Conservation (phyloP, 116 monocot species). For the Iris pallida region DNA sequence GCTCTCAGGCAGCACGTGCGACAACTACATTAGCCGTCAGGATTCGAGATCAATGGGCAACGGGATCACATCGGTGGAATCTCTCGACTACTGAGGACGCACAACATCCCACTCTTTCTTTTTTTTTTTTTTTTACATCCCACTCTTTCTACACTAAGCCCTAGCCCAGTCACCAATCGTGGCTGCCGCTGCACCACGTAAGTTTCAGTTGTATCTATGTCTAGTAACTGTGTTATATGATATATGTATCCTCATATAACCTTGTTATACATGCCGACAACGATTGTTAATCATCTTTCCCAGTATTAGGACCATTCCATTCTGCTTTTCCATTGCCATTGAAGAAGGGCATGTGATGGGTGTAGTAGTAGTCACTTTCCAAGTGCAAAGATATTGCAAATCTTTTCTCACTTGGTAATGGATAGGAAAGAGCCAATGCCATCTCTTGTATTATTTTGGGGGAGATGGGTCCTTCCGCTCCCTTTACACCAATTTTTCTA, state of each 20-base stretch:
- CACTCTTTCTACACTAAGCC: background rate
- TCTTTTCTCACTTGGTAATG: too few species aligned
- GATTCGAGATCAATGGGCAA: slow-evolving; percentile 45
- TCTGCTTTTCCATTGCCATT: background rate
- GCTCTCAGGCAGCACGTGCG: slow-evolving; percentile 49
- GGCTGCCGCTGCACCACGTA: background rate
- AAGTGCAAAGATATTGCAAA: too few species aligned
- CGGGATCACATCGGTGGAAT: slow-evolving; percentile 56
- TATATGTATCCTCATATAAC: background rate
- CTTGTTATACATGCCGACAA: background rate
- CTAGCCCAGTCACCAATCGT: background rate
- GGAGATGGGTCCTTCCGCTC: too few species aligned
- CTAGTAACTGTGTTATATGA: background rate
- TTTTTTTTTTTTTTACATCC: background rate
- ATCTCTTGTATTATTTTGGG: too few species aligned
- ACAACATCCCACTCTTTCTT: background rate
- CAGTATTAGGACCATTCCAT: background rate
- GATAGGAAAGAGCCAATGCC: too few species aligned
- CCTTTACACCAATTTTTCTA: too few species aligned
- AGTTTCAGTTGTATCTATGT: background rate
- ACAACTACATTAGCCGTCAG: slow-evolving; percentile 43
- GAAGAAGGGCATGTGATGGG: too few species aligned
- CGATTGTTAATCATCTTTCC: background rate
- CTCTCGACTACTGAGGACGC: slow-evolving; percentile 43
- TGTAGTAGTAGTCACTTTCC: too few species aligned